phyloP scores from a whole-genome alignment of 2,329 filamentous ascomycete species.

The Hirsutella rhossiliensis region DNA sequence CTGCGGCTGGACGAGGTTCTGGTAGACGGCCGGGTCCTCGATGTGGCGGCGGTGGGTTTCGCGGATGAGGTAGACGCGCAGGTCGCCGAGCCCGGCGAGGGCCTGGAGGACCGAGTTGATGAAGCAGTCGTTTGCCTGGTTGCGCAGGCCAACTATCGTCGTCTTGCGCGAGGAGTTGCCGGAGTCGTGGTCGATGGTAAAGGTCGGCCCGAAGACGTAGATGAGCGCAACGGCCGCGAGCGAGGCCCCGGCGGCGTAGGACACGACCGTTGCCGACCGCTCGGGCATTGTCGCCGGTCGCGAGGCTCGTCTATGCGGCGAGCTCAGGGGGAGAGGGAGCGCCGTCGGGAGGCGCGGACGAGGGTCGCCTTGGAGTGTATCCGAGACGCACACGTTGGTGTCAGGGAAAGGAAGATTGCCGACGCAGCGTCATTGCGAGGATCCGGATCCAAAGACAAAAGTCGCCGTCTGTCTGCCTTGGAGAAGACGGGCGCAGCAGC shows the following conservation, averaged over 20 bases:
- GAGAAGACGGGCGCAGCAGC: too few relatives aligned
- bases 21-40: conserved; percentile 67
- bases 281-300: conserved; percentile 20
- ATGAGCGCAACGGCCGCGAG: conserved; percentile 89
- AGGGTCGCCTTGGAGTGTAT: background rate
- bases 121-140: conserved; percentile 91
- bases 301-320: background rate
- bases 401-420: background rate
- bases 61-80: conserved; percentile 83
- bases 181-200: conserved; percentile 78
- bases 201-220: conserved; percentile 97
- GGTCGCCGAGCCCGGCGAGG: conserved; percentile 76
- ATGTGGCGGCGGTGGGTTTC: conserved; percentile 77
- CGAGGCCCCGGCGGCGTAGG: conserved; percentile 90
- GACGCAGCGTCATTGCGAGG: background rate
- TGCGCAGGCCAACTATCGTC: conserved; percentile 76
- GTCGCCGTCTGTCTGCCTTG: too few relatives aligned
- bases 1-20: conserved; percentile 41
- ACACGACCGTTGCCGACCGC: conserved; percentile 39
- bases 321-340: background rate
- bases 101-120: conserved; percentile 96
- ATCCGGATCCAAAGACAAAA: too few relatives aligned
- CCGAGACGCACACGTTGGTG: background rate
- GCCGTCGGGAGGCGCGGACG: background rate
- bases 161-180: conserved; percentile 56